A percentile compares a stretch with the other conserved stretches of the same genome.
Conservation (phyloP, 495 filamentous ascomycete genomes). For the Podospora bellae-mahoneyi region DNA sequence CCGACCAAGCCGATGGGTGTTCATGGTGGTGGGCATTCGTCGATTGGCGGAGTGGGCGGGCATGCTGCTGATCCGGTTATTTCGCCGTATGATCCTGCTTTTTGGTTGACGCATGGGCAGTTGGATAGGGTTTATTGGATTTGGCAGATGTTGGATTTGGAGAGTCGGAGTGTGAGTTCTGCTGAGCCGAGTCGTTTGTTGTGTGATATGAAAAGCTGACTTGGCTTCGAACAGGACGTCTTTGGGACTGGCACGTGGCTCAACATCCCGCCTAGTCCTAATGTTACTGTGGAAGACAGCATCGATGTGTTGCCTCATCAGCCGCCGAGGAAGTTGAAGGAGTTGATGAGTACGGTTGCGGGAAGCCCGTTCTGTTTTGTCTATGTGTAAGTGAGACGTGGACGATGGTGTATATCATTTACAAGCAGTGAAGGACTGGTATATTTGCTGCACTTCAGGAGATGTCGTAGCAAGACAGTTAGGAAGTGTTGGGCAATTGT, state of each 20-base stretch:
- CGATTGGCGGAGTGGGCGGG: slow-evolving; percentile 25
- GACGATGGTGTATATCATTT: too few relatives aligned
- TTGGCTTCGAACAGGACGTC: slow-evolving; percentile 32
- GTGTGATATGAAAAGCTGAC: not conserved
- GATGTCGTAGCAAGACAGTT: too few relatives aligned
- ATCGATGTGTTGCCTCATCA: slow-evolving; percentile 25
- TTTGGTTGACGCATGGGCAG: slow-evolving; percentile 66
- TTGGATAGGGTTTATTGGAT: slow-evolving; percentile 67
- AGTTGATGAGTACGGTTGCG: slow-evolving; percentile 30
- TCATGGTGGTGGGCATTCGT: slow-evolving; percentile 62
- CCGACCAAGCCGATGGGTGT: slow-evolving; percentile 27
- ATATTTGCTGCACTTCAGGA: not conserved
- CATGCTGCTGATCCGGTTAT: slow-evolving; percentile 54
- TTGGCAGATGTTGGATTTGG: slow-evolving; percentile 61
- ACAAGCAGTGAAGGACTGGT: too few relatives aligned
- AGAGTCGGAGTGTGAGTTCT: slow-evolving; percentile 35
- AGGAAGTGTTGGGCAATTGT: too few relatives aligned
- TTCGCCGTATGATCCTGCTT: slow-evolving; percentile 62
- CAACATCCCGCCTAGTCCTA: slow-evolving; percentile 39
- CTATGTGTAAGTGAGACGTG: slow-evolving; percentile 23
- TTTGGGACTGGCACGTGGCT: slow-evolving; percentile 29
- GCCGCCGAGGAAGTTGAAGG: slow-evolving; percentile 24
- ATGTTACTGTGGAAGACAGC: slow-evolving; percentile 34
- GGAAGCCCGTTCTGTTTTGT: slow-evolving; percentile 29
- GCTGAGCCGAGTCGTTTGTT: not conserved